phyloP scores from a whole-genome alignment of 2,329 filamentous ascomycete genomes.

The Diplodia corticola region DNA sequence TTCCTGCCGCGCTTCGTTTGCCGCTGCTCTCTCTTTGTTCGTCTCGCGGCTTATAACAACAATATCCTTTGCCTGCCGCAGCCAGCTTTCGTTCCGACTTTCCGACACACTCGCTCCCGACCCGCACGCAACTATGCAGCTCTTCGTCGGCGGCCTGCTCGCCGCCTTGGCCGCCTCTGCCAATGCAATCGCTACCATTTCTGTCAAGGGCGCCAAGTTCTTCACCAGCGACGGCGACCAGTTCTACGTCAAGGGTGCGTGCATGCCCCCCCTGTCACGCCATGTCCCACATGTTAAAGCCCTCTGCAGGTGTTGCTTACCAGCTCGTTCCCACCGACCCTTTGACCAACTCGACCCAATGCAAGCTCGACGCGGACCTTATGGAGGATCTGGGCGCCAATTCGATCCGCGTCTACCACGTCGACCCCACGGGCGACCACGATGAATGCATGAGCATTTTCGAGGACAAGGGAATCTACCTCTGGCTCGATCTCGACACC shows the following conservation, averaged over 20 bases:
- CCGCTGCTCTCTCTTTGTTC: background rate
- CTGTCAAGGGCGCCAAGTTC: slow-evolving; percentile 76
- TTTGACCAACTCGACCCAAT: slow-evolving; percentile 73
- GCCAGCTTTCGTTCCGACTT: background rate
- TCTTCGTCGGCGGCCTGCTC: slow-evolving; percentile 26
- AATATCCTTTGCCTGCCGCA: background rate
- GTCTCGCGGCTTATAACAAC: background rate
- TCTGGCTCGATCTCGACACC: slow-evolving; percentile 80
- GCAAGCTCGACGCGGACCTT: slow-evolving; percentile 69
- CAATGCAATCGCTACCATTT: slow-evolving; percentile 56
- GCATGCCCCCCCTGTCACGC: background rate
- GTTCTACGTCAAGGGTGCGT: slow-evolving; percentile 77
- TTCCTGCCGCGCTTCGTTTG: background rate
- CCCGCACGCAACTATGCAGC: background rate
- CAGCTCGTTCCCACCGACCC: slow-evolving; percentile 68
- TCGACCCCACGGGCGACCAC: slow-evolving; percentile 71
- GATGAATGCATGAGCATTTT: slow-evolving; percentile 79
- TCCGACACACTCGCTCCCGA: background rate
- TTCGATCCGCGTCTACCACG: slow-evolving; percentile 84
- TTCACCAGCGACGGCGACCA: slow-evolving; percentile 78
- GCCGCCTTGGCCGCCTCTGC: slow-evolving; percentile 36
- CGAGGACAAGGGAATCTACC: slow-evolving; percentile 76
- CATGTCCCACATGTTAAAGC: background rate
- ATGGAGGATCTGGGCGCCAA: slow-evolving; percentile 83
- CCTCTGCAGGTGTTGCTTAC: background rate